Conservation (phyloP, 371 early-diverging fungal species). For the Lichtheimia hyalospora region DNA sequence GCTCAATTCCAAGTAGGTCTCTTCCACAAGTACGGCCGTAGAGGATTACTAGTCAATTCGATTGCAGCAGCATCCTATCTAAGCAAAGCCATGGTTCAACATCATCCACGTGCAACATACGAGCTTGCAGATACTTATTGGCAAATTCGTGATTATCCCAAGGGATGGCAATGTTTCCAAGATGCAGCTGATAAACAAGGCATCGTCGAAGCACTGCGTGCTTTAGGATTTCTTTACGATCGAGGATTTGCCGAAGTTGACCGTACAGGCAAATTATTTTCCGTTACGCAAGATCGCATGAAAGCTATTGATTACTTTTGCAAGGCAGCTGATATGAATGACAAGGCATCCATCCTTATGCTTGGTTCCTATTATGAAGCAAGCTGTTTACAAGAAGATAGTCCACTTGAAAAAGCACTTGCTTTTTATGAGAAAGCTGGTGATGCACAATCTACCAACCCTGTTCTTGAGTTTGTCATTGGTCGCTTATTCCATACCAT, state of each 20-base stretch:
- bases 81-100: slow-evolving; percentile 27
- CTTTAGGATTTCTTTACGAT: slow-evolving; percentile 20
- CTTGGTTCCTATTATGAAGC: slow-evolving; percentile 22
- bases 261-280: background rate
- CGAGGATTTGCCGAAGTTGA: slow-evolving; percentile 6
- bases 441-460: slow-evolving; percentile 6
- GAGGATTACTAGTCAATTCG: slow-evolving; percentile 21
- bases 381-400: slow-evolving; percentile 8
- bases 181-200: slow-evolving; percentile 15
- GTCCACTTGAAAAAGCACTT: slow-evolving; percentile 10
- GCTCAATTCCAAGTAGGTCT: slow-evolving; percentile 34
- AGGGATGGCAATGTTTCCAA: slow-evolving; percentile 24
- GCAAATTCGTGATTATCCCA: slow-evolving; percentile 13
- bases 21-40: slow-evolving; percentile 29
- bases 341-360: slow-evolving; percentile 11
- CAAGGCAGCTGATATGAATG: slow-evolving; percentile 11
- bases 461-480: slow-evolving; percentile 18
- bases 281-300: slow-evolving; percentile 11
- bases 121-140: slow-evolving; percentile 29
- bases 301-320: slow-evolving; percentile 18
- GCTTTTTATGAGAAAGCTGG: slow-evolving; percentile 15
- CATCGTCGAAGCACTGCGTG: slow-evolving; percentile 13
- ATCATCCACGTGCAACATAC: slow-evolving; percentile 29
- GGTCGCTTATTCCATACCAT: slow-evolving; percentile 20
- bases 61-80: slow-evolving; percentile 30